These are phyloP conservation scores for Cercospora canescens DNA, from an alignment of 2,329 filamentous ascomycete genomes.

Conservation along the genomic window DNA sequence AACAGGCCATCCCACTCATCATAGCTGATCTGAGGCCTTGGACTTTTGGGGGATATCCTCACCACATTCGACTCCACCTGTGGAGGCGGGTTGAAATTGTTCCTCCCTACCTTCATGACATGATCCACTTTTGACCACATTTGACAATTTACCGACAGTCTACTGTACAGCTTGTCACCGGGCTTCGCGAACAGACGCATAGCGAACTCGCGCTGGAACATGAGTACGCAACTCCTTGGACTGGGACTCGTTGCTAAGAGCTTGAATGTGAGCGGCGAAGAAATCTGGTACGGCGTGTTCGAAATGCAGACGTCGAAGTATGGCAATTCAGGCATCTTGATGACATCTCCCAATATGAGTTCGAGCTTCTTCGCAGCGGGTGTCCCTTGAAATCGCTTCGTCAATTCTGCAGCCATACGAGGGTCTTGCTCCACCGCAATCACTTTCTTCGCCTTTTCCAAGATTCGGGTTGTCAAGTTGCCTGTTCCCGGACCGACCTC, in stretches of 20 bases:
- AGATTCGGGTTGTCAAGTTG: constrained; percentile 83
- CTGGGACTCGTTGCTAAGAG: constrained; percentile 79
- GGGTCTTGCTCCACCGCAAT: constrained; percentile 93
- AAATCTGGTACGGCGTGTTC: constrained; percentile 79
- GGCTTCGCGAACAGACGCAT: constrained; percentile 85
- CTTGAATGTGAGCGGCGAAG: constrained; percentile 87
- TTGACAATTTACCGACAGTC: constrained; percentile 90
- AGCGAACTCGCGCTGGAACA: constrained; percentile 96
- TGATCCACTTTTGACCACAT: constrained; percentile 76
- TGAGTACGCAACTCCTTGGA: constrained; percentile 82
- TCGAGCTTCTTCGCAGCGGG: constrained; percentile 82
- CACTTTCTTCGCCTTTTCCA: constrained; percentile 80
- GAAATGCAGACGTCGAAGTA: constrained; percentile 82
- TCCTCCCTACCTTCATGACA: constrained; percentile 91
- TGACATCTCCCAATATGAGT: constrained; percentile 86
- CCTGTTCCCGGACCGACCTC: constrained; percentile 91
- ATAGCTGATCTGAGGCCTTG: constrained; percentile 83
- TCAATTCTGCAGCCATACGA: constrained; percentile 93
- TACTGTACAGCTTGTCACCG: constrained; percentile 83
- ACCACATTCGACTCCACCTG: constrained; percentile 91
- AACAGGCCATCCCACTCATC: constrained; percentile 94
- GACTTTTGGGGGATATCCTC: constrained; percentile 82
- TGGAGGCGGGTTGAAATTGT: constrained; percentile 95
- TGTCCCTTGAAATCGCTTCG: constrained; percentile 88
- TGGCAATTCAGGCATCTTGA: constrained; percentile 75